These are phyloP conservation scores for Aspergillus niger DNA, from an alignment of 2,329 filamentous ascomycete species.

Conservation along the genomic window DNA sequence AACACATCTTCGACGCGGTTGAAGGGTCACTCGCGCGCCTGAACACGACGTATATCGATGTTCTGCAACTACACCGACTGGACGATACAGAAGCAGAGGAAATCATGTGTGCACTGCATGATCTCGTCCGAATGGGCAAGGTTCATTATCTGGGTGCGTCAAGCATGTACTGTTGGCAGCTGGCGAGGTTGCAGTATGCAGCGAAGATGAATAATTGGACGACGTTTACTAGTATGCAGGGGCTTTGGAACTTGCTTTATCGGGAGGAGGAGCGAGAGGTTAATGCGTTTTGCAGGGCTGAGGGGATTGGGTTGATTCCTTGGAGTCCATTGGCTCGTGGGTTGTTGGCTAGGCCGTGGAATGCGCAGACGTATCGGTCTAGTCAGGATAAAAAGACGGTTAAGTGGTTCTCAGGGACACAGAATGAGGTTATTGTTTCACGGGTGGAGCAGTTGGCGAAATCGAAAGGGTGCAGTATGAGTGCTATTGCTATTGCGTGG, in stretches of 20 bases:
- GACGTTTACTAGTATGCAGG: constrained; percentile 61
- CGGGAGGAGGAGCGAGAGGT: constrained; percentile 31
- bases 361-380: constrained; percentile 5
- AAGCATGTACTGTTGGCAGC: constrained; percentile 19
- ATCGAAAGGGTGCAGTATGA: constrained; percentile 24
- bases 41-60: constrained; percentile 62
- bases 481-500: constrained; percentile 27
- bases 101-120: constrained; percentile 63
- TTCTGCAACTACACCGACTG: constrained; percentile 63
- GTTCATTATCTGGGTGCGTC: constrained; percentile 56
- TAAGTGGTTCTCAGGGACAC: background rate
- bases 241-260: constrained; percentile 23
- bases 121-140: constrained; percentile 59
- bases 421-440: constrained; percentile 17
- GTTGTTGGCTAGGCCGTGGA: constrained; percentile 31
- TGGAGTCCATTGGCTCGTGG: constrained; percentile 35
- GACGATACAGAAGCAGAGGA: constrained; percentile 58
- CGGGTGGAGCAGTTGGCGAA: constrained; percentile 18
- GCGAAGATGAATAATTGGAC: constrained; percentile 60
- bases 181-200: constrained; percentile 52
- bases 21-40: constrained; percentile 47
- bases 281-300: constrained; percentile 24
- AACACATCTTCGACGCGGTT: constrained; percentile 45
- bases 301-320: constrained; percentile 24
- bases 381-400: background rate